Conservation (phyloP, 2,329 filamentous ascomycete genomes). For the Camptophora hylomeconis region DNA sequence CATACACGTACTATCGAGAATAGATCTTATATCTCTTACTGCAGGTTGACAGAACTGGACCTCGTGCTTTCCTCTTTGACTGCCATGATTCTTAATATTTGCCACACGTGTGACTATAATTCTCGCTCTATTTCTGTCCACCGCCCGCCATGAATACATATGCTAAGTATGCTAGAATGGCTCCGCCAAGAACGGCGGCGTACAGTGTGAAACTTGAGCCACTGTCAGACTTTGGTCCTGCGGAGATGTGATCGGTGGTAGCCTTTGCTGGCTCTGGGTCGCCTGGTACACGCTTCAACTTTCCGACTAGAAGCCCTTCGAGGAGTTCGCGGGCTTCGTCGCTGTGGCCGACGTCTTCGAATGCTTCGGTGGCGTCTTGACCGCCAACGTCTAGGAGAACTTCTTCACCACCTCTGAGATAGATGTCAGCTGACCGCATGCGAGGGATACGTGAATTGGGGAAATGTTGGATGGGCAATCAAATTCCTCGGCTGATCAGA, state of each 20-base stretch:
- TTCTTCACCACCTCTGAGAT: slow-evolving; percentile 82
- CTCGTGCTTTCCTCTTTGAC: too few species aligned
- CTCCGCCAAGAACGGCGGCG: slow-evolving; percentile 65
- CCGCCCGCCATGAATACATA: slow-evolving; percentile 73
- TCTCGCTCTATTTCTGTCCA: slow-evolving; percentile 20
- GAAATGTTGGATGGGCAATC: neutral
- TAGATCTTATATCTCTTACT: too few species aligned
- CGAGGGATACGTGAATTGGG: slow-evolving; percentile 1
- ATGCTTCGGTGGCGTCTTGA: slow-evolving; percentile 93
- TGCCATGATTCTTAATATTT: too few species aligned
- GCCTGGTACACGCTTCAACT: slow-evolving; percentile 70
- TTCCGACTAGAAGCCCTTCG: slow-evolving; percentile 59
- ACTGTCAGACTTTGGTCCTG: slow-evolving; percentile 27
- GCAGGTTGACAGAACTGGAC: too few species aligned
- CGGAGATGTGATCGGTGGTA: slow-evolving; percentile 33
- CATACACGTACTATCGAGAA: too few species aligned
- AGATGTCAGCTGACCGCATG: slow-evolving; percentile 3
- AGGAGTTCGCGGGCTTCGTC: slow-evolving; percentile 96
- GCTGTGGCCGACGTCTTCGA: slow-evolving; percentile 98
- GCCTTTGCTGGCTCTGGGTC: slow-evolving; percentile 59
- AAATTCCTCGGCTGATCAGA: too few species aligned
- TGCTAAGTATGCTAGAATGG: slow-evolving; percentile 60
- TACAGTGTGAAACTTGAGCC: slow-evolving; percentile 60
- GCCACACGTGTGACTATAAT: too few species aligned
- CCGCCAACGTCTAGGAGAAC: slow-evolving; percentile 91